Base-by-base conservation (phyloP, 2,329 filamentous ascomycete species). In the Penicillium sp. region DNA sequence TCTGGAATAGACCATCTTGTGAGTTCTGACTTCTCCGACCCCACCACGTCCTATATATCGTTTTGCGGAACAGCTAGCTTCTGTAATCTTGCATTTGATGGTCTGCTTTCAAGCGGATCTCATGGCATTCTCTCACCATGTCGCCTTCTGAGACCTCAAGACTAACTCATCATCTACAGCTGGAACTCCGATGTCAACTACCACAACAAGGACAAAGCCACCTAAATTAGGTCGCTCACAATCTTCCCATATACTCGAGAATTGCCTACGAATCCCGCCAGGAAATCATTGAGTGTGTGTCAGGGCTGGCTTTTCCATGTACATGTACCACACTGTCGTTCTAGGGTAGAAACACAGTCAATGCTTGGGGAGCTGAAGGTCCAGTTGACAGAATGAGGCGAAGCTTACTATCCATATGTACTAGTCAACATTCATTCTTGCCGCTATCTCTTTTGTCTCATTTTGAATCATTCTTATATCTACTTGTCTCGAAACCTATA, bases 181-280 rank as follows among this genome's bases (percentile, higher is more conserved):
- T 99, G 94, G 94, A 97, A 97, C 79, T 81, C 87, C 64, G 83
- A 82, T 56, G 91, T 97, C 82, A 97, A 97, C 86, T 93, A 96
- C 82, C 91, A 97, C 86, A 91, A 96, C 82, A 89, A 88, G 81
- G 88, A 95, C 81, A 91, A 90, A 84, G 65, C 69, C 46, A 72
- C 70, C 57, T 77, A 73, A 73, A 64, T 40, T 15, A 8, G 35
- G 41, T 46, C 29, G 23, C 29, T 13, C 21, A n/a, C 6, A 25
- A 44, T 35, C 10, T 9, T 34, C 15, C 38, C 29, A 21, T 21
- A 44, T 18, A 25, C 50, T 39, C 27, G 27, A 52, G 29, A 54
- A 29, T 31, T 15, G 39, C 21, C 31, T 46, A 47, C 37, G 50
- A 54, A 50, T 25, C 32, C 54, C 18, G 21, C 41, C 42, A 44